These are phyloP conservation scores for Colletotrichum higginsianum DNA, from an alignment of 2,329 filamentous ascomycete species.

Conservation along the genomic window DNA sequence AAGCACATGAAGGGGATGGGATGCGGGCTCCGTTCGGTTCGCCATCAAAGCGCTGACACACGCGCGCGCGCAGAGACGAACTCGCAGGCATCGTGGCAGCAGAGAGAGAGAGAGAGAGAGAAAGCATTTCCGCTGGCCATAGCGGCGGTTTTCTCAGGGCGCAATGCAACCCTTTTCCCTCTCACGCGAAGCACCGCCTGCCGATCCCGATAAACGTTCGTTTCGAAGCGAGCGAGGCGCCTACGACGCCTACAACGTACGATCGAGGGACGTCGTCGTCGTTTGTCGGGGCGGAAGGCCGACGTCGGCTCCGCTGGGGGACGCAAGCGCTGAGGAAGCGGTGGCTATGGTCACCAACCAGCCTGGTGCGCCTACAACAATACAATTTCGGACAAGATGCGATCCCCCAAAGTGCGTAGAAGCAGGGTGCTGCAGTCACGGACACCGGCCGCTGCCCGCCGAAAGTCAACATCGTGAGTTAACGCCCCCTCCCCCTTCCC, in stretches of 20 bases:
- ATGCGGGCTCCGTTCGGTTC: neutral
- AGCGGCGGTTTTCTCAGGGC: neutral
- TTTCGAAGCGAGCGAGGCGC: neutral
- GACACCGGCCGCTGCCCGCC: neutral
- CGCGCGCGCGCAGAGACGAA: neutral
- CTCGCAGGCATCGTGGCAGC: slow-evolving; percentile 7
- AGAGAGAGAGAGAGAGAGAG: too few relatives aligned
- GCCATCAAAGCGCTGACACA: slow-evolving; percentile 18
- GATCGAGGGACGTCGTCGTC: neutral
- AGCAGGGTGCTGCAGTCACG: neutral
- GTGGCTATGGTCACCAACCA: neutral
- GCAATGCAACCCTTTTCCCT: slow-evolving; percentile 8
- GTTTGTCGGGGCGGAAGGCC: neutral
- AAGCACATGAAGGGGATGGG: too few relatives aligned
- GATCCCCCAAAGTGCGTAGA: neutral
- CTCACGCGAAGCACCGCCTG: slow-evolving; percentile 26
- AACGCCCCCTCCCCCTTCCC: neutral
- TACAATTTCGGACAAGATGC: neutral
- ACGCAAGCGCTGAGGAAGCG: neutral
- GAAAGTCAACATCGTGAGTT: neutral
- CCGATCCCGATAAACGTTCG: slow-evolving; percentile 20
- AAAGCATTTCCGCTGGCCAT: neutral
- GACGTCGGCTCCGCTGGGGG: neutral
- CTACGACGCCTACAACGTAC: neutral
- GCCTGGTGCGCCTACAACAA: neutral